Base-by-base conservation (phyloP, 805 yeast genomes). In the Zygotorulaspora florentina region DNA sequence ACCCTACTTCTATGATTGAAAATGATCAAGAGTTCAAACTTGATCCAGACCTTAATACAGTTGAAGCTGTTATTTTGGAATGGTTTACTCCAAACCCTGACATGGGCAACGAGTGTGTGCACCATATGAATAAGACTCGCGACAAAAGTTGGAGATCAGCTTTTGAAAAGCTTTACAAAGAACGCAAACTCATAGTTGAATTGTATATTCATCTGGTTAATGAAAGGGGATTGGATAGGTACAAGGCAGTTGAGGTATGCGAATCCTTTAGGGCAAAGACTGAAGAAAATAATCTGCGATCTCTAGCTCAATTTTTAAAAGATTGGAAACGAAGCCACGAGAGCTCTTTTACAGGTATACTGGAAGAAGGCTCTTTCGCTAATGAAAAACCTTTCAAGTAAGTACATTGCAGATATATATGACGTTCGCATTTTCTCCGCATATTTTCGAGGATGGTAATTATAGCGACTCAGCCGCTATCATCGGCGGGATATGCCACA, bases 61-160 rank as follows among this genome's bases (percentile, higher is more conserved):
- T 62, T 13, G 62, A 62, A 39, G 62, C 48, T 17, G 49, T 64
- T 1, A 51, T 62, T n/a, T 42, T 58, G 15, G 68, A 64, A 49
- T 64, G 67, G 67, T 64, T 62, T 33, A 59, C 65, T 8, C 68
- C 68, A 18, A 62, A 62, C 40, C 61, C 65, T 2, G 42, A 52
- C 2, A 45, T 50, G 54, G 43, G 47, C 10, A 52, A 57, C 30
- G 57, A 64, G 40, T 64, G 65, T 36, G 58, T 64, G 2, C 67
- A 62, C 42, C 55, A 64, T 2, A 61, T 62, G 65, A 64, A 64
- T 41, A 61, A 59, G 39, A 47, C 45, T 18, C 48, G 48, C 20
- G 62, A 57, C 26, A 62, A 60, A 31, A 45, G 51, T 3, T 64
- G 68, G 68, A 59, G 67, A 44, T 12, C 35, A 8, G 50, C 45